phyloP scores from a whole-genome alignment of 768 basidiomycete genomes.

The Coprinopsis sp. region DNA sequence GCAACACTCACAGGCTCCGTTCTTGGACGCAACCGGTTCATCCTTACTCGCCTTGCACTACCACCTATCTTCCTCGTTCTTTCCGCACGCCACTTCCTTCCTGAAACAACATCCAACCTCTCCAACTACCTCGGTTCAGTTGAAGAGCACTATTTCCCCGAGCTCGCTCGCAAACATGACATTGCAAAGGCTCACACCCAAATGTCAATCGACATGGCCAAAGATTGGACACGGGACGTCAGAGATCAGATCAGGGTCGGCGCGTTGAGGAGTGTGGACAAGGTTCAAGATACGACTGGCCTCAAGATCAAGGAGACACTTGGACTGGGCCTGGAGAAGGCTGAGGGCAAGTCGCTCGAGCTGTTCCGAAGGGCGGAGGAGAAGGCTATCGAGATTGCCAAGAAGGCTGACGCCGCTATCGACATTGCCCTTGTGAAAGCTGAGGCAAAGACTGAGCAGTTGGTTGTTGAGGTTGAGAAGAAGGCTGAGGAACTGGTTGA shows the following conservation, averaged over 20 bases:
- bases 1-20: constrained; percentile 87
- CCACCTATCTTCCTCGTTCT: constrained; percentile 71
- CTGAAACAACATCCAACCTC: constrained; percentile 72
- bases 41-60: constrained; percentile 65
- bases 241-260: constrained; percentile 40
- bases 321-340: constrained; percentile 32
- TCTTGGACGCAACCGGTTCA: constrained; percentile 68
- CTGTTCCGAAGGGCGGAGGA: constrained; percentile 13
- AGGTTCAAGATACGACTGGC: constrained; percentile 66
- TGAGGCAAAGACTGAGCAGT: constrained; percentile 9
- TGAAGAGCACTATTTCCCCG: constrained; percentile 69
- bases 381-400: constrained; percentile 20
- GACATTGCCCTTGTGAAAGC: constrained; percentile 11
- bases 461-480: constrained; percentile 14
- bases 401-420: constrained; percentile 28
- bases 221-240: constrained; percentile 46
- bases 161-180: constrained; percentile 61
- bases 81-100: constrained; percentile 82
- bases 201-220: constrained; percentile 56
- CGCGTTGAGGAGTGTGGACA: constrained; percentile 43
- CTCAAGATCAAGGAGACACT: constrained; percentile 63
- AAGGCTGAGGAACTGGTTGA: constrained; percentile 17
- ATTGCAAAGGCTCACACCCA: constrained; percentile 54
- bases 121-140: constrained; percentile 58
- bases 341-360: no score